A percentile compares a stretch with the other conserved stretches of the same genome.
phyloP scores from a whole-genome alignment of 441 rosid species.

The Arabidopsis lyrata region DNA sequence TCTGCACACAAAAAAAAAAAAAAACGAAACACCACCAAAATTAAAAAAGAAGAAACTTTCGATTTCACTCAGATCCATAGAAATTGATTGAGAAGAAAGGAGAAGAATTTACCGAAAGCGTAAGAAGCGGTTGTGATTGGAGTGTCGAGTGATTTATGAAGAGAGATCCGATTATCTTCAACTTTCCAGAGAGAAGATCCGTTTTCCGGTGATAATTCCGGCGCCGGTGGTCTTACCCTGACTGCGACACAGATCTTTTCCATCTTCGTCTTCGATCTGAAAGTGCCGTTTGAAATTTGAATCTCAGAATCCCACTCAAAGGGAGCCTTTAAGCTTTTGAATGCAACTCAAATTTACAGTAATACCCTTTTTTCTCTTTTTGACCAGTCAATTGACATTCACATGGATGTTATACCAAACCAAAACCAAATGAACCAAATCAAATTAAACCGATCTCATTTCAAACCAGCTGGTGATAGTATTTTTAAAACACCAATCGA shows the following conservation, averaged over 20 bases:
- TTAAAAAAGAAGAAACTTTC: not conserved
- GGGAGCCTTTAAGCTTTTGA: slow-evolving; percentile 7
- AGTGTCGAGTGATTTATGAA: slow-evolving; percentile 71
- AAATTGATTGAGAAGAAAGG: not conserved
- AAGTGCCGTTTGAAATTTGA: slow-evolving; percentile 44
- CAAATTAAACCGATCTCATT: not conserved
- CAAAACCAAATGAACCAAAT: not conserved
- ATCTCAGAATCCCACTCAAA: slow-evolving; percentile 13
- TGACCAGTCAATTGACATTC: not conserved
- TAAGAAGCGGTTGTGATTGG: slow-evolving; percentile 74
- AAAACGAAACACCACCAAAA: not conserved
- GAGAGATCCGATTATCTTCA: slow-evolving; percentile 82
- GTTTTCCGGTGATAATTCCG: slow-evolving; percentile 43
- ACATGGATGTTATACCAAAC: not conserved
- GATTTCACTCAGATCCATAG: not conserved
- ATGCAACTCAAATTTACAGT: not conserved
- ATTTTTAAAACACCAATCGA: not conserved
- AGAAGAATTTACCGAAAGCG: slow-evolving; percentile 63
- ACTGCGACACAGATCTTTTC: slow-evolving; percentile 97
- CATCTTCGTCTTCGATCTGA: slow-evolving; percentile 49
- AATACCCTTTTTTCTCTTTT: slow-evolving; percentile 1
- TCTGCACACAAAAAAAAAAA: slow-evolving; percentile 49
- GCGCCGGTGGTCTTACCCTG: slow-evolving; percentile 70
- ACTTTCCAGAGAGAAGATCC: slow-evolving; percentile 68
- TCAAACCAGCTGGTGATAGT: not conserved